Percentiles rank a stretch among this genome's conserved stretches.
These are phyloP conservation scores for Salix koriyanagi DNA, from an alignment of 345 rosid species.

Conservation along the genomic window DNA sequence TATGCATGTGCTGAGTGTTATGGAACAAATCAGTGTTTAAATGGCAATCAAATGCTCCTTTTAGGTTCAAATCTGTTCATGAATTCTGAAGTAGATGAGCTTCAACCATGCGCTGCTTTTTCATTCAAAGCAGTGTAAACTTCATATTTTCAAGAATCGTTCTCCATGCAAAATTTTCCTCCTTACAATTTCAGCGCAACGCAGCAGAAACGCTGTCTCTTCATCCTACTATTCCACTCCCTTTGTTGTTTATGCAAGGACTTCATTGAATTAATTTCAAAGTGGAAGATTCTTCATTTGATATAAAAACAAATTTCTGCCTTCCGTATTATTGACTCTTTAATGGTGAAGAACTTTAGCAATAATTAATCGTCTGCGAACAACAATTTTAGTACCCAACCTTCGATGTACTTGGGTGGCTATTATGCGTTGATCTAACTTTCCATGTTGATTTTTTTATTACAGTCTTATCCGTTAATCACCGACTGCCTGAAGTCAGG, in stretches of 20 bases:
- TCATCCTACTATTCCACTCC: neutral
- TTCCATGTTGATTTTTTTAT: constrained; percentile 8
- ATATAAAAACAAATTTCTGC: neutral
- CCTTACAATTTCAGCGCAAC: neutral
- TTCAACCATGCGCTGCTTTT: neutral
- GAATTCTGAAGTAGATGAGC: neutral
- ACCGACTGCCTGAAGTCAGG: constrained; percentile 80
- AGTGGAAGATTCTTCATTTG: neutral
- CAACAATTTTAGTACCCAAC: neutral
- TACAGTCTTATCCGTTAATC: constrained; percentile 70
- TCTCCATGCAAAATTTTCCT: neutral
- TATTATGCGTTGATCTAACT: constrained; percentile 5
- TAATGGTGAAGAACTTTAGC: too few species aligned
- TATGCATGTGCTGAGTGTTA: neutral
- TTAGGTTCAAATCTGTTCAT: neutral
- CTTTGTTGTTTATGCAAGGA: neutral
- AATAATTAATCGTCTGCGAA: too few species aligned
- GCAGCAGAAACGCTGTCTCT: neutral
- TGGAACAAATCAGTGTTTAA: neutral
- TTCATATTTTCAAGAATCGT: neutral
- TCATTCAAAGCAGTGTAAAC: too few species aligned
- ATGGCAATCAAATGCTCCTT: neutral
- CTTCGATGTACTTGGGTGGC: neutral
- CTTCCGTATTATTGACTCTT: neutral
- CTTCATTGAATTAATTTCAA: neutral